Conservation (phyloP, 306 rosid genomes). For the Trifolium fragiferum region DNA sequence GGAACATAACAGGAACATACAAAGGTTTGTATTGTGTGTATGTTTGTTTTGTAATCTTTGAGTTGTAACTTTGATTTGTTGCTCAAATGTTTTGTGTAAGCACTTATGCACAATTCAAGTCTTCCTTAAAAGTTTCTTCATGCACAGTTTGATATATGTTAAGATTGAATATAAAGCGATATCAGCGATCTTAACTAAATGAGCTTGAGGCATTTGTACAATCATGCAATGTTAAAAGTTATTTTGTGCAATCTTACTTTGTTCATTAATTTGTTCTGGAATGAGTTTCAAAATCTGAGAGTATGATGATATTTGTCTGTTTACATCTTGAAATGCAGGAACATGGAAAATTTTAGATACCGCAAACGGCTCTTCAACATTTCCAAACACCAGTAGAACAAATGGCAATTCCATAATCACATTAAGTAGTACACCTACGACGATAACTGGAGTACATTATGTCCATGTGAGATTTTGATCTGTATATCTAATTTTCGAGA, state of each 20-base stretch:
- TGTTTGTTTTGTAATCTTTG: conserved; percentile 25
- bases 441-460: conserved; percentile 95
- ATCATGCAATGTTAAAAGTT: too few species aligned
- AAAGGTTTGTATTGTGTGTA: conserved; percentile 63
- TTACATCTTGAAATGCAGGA: conserved; percentile 66
- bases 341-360: conserved; percentile 73
- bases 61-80: neutral
- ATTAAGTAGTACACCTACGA: conserved; percentile 81
- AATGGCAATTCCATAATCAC: conserved; percentile 80
- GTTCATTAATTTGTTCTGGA: conserved; percentile 4
- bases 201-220: conserved; percentile 2
- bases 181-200: conserved; percentile 5
- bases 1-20: conserved; percentile 98
- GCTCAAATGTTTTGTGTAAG: neutral
- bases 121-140: neutral
- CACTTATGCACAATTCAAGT: neutral
- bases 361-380: conserved; percentile 77
- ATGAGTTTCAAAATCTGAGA: conserved; percentile 19
- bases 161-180: neutral
- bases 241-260: conserved; percentile 17
- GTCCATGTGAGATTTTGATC: conserved; percentile 71
- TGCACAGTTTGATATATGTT: neutral
- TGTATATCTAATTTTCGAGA: conserved; percentile 21
- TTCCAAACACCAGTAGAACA: conserved; percentile 77
- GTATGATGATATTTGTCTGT: conserved; percentile 28